Base-by-base conservation (phyloP, 768 basidiomycete species). In the Russula olivacea region DNA sequence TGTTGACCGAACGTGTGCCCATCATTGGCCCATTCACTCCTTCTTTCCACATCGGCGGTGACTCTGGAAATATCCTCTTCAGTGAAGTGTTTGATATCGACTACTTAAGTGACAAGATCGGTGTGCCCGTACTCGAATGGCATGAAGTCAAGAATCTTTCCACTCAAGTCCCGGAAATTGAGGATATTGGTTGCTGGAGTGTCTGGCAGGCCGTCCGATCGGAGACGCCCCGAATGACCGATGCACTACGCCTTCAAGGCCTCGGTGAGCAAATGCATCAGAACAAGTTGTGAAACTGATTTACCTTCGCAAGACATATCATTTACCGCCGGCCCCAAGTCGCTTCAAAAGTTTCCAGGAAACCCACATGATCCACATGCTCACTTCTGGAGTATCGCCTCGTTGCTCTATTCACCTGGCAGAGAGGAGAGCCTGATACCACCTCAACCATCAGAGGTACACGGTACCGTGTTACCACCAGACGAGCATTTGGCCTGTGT, bases 101-200 rank as follows among this genome's bases (percentile, higher is more conserved):
- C 1, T 73, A 76, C 4, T 73, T 78, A 52, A 72, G 71, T 45
- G 25, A 68, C 51, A 69, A 69, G 32, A 75, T 79, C n/a, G 71
- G 73, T 30, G 63, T 70, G 14, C 74, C 74, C 1, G 67, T 80
- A 14, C 66, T 80, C 47, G 76, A 80, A 63, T 80, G 78, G 78
- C 47, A 67, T 38, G 76, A 80, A 53, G 72, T 80, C 64, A 80
- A 80, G 63, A 70, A 74, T 58, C 66, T 72, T 14, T 65, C 67
- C 43, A 74, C 71, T 55, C 47, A 61, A 30, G 73, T 70, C 58
- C 47, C 61, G 30, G 66, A 69, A 43, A 47, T 73, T 43, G 78
- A 79, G 14, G 72, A 74, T 36, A 41, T 79, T 3, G 77, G 78
- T 38, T 79, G 78, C 63, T 79, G 78, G 78, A 76, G 74, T 65